Conservation (phyloP, 257 asterid species). For the Solanum commersonii region DNA sequence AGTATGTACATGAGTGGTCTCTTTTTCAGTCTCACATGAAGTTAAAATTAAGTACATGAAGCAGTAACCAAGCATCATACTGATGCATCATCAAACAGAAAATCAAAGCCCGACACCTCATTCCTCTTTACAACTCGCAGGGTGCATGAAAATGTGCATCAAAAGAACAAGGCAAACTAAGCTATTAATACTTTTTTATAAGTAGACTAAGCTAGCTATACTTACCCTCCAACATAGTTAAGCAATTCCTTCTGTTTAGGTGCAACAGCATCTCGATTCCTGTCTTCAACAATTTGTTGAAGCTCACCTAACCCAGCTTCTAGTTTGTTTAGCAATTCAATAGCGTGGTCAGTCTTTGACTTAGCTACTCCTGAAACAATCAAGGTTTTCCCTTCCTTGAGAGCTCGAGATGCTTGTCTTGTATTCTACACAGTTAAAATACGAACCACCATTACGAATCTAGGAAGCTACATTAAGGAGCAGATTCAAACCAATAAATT, state of each 20-base stretch:
- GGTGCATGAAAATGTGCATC: neutral
- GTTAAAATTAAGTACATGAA: neutral
- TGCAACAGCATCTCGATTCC: constrained; percentile 65
- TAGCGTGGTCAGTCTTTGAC: constrained; percentile 74
- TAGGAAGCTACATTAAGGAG: neutral
- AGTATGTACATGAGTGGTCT: neutral
- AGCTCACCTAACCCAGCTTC: constrained; percentile 80
- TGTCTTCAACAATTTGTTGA: constrained; percentile 65
- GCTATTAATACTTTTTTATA: neutral
- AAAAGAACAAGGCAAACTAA: neutral
- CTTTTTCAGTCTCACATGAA: neutral
- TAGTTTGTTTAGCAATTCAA: constrained; percentile 67
- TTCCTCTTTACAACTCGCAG: neutral
- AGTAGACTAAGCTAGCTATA: neutral
- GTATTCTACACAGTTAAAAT: constrained; percentile 49
- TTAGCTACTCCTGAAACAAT: constrained; percentile 79
- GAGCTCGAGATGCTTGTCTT: constrained; percentile 73
- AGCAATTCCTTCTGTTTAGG: constrained; percentile 97
- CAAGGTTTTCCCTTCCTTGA: constrained; percentile 67
- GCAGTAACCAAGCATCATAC: neutral
- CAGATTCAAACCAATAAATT: neutral
- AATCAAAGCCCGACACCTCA: neutral
- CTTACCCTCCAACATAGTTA: constrained; percentile 94
- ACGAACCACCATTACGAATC: neutral
- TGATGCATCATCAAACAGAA: neutral